These are phyloP conservation scores for Nakazawaea ishiwadae DNA, from an alignment of 805 yeast genomes.

Conservation along the genomic window DNA sequence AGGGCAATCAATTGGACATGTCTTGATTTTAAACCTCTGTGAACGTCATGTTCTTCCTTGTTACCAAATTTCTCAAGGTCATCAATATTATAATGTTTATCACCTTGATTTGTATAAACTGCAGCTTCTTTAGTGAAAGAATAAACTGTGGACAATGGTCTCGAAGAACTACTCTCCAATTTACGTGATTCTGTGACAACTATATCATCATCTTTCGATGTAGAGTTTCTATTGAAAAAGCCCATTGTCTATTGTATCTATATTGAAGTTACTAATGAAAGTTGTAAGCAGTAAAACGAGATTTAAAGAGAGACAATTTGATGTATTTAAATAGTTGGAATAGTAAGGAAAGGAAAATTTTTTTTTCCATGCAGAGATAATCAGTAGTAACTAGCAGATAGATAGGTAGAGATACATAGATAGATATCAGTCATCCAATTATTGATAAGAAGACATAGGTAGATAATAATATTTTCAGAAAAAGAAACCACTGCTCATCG, in stretches of 20 bases:
- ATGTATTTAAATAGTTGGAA: too few species aligned
- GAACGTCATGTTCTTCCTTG: slow-evolving; percentile 17
- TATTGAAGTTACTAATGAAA: too few species aligned
- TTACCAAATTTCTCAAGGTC: slow-evolving; percentile 9
- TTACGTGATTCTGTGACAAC: slow-evolving; percentile 1
- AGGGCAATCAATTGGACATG: slow-evolving; percentile 64
- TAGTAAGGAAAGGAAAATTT: too few species aligned
- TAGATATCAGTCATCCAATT: too few species aligned
- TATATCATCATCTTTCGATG: neutral
- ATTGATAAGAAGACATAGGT: too few species aligned
- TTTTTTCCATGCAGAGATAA: too few species aligned
- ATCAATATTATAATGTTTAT: slow-evolving; percentile 3
- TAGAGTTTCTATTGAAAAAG: neutral
- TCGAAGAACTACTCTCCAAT: slow-evolving; percentile 1
- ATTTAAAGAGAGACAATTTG: too few species aligned
- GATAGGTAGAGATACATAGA: too few species aligned
- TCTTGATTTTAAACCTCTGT: slow-evolving; percentile 40
- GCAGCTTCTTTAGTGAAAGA: slow-evolving; percentile 12
- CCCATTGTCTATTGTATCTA: neutral
- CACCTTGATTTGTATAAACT: slow-evolving; percentile 11
- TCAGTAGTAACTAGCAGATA: too few species aligned
- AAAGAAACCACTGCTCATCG: too few species aligned
- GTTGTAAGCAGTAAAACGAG: too few species aligned
- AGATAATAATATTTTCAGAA: too few species aligned
- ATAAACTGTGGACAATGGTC: slow-evolving; percentile 6